Evolutionary conservation across 768 basidiomycete species (phyloP), one percentile per base, ranked within the genome.

Genomic region (Macrocybe gigantea): DNA sequence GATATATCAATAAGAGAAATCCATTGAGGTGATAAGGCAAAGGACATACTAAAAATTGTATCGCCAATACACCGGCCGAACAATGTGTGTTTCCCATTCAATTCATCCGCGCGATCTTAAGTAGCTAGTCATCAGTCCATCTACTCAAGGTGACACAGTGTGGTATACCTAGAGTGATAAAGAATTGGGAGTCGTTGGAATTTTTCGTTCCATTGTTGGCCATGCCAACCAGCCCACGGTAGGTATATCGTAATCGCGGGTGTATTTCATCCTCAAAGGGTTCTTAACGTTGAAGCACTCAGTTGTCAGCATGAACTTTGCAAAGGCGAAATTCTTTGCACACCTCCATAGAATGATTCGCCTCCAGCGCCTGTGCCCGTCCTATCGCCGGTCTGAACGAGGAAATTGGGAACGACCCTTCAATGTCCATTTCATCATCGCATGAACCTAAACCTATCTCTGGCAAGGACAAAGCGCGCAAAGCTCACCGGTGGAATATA

Each of bases 221-320:
- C 90, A 96, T 94, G 1, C 77, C 96, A 1, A 99, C 83, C 2
- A 98, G 64, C 0, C 96, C 96, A 45, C 96, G 86, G 59, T 98
- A 88, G 0, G 82, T 69, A 64, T 88, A 97, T 35, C 89, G 84
- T 51, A 99, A 71, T 34, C 96, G 80, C 3, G 93, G 92, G 57
- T 95, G 93, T 13, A 93, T 83, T 66, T 98, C 94, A 67, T 96
- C 93, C 61, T 92, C 87, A 54, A 96, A 96, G 2, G 85, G 90
- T 57, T 94, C 93, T 90, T 56, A 13, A 36, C n/a, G 33, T 37
- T 22, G 32, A 5, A 33, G 33, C 15, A 41, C 15, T 44, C 32
- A 37, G 11, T 10, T 11, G 15, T 22, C 10, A 29, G 32, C 4
- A 13, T 44, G 30, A 45, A 11, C 11, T 38, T 10, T 11, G 32